These are phyloP conservation scores for Carex parvula DNA, from an alignment of 176 grass and related monocot genomes.

Conservation along the genomic window DNA sequence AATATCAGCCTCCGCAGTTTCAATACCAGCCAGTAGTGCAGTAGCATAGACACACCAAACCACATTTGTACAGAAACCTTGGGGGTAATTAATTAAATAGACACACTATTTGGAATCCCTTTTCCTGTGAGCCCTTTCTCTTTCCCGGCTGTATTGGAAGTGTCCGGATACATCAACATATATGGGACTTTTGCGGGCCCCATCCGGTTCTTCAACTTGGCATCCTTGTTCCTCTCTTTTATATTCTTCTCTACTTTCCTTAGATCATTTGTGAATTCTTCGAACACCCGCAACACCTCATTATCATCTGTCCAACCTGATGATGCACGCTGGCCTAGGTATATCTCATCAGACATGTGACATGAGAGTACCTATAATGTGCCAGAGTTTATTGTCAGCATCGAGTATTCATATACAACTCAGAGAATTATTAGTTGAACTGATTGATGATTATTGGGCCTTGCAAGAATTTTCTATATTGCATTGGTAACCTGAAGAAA, in stretches of 20 bases:
- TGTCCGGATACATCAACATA: slow-evolving; percentile 71
- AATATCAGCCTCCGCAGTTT: not conserved
- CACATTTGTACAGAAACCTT: not conserved
- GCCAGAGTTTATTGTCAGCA: not conserved
- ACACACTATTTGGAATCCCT: slow-evolving; percentile 97
- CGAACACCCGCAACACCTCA: slow-evolving; percentile 57
- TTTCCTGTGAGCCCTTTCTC: slow-evolving; percentile 78
- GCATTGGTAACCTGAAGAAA: not conserved
- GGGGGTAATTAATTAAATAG: not conserved
- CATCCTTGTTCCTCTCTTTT: slow-evolving; percentile 54
- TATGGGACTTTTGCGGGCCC: slow-evolving; percentile 69
- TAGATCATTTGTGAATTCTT: slow-evolving; percentile 51
- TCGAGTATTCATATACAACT: not conserved
- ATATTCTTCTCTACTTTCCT: slow-evolving; percentile 55
- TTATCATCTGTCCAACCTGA: slow-evolving; percentile 67
- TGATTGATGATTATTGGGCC: not conserved
- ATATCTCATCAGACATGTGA: slow-evolving; percentile 86
- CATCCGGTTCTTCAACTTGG: slow-evolving; percentile 41
- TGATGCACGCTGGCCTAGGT: slow-evolving; percentile 68
- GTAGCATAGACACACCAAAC: not conserved
- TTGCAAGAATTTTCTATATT: not conserved
- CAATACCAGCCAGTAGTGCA: not conserved
- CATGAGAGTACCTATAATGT: slow-evolving; percentile 55
- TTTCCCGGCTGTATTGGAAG: slow-evolving; percentile 37
- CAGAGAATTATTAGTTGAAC: not conserved